Evolutionary conservation across 2,329 filamentous ascomycete genomes (phyloP).

Genomic region (Ophiostoma australiae): DNA sequence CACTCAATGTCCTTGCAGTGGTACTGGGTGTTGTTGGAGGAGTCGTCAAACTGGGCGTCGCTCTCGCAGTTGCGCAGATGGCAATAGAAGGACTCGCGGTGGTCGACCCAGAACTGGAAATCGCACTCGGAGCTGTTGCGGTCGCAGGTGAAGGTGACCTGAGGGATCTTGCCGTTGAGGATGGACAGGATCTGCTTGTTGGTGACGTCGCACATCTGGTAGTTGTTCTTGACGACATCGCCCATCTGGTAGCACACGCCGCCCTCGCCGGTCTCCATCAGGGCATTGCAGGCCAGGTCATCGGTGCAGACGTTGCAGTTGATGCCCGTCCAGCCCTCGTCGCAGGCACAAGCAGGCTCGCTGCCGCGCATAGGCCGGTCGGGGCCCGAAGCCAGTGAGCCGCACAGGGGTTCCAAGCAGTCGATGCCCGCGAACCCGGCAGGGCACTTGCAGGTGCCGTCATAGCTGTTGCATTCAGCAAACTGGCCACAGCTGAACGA

Average conservation of each 20-base stretch:
- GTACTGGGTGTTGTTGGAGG: constrained; percentile 77
- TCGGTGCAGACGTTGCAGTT: constrained; percentile 95
- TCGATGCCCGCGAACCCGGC: constrained; percentile 91
- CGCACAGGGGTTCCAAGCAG: constrained; percentile 85
- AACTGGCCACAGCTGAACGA: constrained; percentile 90
- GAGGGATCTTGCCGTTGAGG: constrained; percentile 76
- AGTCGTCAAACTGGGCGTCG: constrained; percentile 60
- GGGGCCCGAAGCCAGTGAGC: constrained; percentile 74
- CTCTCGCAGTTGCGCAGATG: constrained; percentile 76
- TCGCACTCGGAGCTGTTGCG: constrained; percentile 72
- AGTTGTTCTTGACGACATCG: constrained; percentile 87
- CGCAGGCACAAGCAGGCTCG: constrained; percentile 64
- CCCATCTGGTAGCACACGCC: constrained; percentile 91
- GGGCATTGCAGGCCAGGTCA: constrained; percentile 74
- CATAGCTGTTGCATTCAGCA: constrained; percentile 79
- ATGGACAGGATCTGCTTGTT: constrained; percentile 89
- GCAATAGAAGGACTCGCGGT: constrained; percentile 94
- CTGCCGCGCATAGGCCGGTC: constrained; percentile 71
- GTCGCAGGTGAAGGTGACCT: constrained; percentile 92
- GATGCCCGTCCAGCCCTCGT: constrained; percentile 91
- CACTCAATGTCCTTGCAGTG: constrained; percentile 80
- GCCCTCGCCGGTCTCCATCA: constrained; percentile 77
- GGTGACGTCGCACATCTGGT: constrained; percentile 96
- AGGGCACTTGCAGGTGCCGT: constrained; percentile 88
- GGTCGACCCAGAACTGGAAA: constrained; percentile 98